Percentiles rank a stretch among this genome's conserved stretches.
Conservation (phyloP, 1,284 basidiomycete species). For the Athelia psychrophila region DNA sequence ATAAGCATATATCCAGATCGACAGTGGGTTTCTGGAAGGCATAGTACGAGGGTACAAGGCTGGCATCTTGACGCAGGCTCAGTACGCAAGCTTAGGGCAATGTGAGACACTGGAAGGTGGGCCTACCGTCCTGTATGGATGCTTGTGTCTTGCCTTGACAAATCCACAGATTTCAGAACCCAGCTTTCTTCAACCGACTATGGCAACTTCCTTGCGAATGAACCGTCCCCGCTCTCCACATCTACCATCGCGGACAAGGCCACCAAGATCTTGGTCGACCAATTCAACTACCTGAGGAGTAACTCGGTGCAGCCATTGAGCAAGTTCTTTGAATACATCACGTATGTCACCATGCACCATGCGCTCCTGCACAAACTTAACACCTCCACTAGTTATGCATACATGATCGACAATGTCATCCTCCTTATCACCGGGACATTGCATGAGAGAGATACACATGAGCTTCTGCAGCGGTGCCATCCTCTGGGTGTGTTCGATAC, state of each 20-base stretch:
- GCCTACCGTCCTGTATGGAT: slow-evolving; percentile 15
- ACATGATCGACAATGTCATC: slow-evolving; percentile 99
- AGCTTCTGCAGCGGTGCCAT: slow-evolving; percentile 95
- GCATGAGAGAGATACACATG: slow-evolving; percentile 97
- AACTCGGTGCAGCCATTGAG: slow-evolving; percentile 91
- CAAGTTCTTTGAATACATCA: slow-evolving; percentile 98
- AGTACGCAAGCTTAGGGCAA: slow-evolving; percentile 94
- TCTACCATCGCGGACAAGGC: slow-evolving; percentile 96
- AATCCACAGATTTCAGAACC: slow-evolving; percentile 76
- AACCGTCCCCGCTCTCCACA: slow-evolving; percentile 93
- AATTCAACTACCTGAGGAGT: slow-evolving; percentile 92
- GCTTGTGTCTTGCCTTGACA: slow-evolving; percentile 3
- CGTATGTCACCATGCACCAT: slow-evolving; percentile 45
- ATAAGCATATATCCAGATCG: slow-evolving; percentile 48
- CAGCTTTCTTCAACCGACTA: slow-evolving; percentile 97
- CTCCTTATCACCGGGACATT: slow-evolving; percentile 97
- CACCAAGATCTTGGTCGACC: slow-evolving; percentile 91
- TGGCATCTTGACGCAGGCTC: slow-evolving; percentile 83
- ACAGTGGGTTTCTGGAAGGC: slow-evolving; percentile 86
- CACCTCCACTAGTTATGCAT: slow-evolving; percentile 69
- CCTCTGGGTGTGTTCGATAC: slow-evolving; percentile 97
- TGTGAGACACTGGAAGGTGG: slow-evolving; percentile 97
- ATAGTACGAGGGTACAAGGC: slow-evolving; percentile 95
- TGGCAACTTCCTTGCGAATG: slow-evolving; percentile 97
- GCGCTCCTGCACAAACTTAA: slow-evolving; percentile 1